Base-by-base conservation (phyloP, 306 rosid species). In the Castanea crenata region DNA sequence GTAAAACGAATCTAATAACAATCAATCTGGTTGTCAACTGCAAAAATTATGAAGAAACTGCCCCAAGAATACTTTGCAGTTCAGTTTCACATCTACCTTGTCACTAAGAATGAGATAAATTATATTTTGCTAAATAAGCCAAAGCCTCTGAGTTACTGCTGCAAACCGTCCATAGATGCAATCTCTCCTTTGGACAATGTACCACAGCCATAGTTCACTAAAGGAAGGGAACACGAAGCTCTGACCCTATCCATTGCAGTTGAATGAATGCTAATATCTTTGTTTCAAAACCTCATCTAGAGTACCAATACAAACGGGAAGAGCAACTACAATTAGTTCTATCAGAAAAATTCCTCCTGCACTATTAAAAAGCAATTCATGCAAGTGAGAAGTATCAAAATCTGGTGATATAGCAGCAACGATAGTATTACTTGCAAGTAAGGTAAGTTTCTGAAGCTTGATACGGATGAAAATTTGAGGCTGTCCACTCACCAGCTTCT, bases 291-390 rank as follows among this genome's bases (percentile, higher is more conserved):
- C 27, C 77, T 94, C 99, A 73, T 92, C 99, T 6, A 94, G 89
- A 69, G 99, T 94, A 74, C 97, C 99, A 72, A 92, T 59, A 21
- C 99, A 97, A 67, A 97, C 97, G 1, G 99, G 99, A 71, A 92
- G 95, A 46, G 89, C 89, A 82, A 94, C 85, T 23, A 91, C 88
- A 31, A 6, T 93, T 97, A 25, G 97, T 94, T 70, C 83, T 90
- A 29, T 91, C 92, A 19, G 81, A 79, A 38, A 88, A 52, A 20
- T 80, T 52, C 76, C 84, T 87, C 81, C 99, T 91, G 88, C 85
- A 84, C 21, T 35, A 77, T 27, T 74, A 29, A 41, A 71, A 76
- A 35, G 81, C 78, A 72, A 63, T 61, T 29, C 78, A 68, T 69
- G 51, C 31, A 54, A 46, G 44, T 35, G 25, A 32, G 13, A 4